These are phyloP conservation scores for Lactarius vividus DNA, from an alignment of 768 basidiomycete species.

Conservation along the genomic window DNA sequence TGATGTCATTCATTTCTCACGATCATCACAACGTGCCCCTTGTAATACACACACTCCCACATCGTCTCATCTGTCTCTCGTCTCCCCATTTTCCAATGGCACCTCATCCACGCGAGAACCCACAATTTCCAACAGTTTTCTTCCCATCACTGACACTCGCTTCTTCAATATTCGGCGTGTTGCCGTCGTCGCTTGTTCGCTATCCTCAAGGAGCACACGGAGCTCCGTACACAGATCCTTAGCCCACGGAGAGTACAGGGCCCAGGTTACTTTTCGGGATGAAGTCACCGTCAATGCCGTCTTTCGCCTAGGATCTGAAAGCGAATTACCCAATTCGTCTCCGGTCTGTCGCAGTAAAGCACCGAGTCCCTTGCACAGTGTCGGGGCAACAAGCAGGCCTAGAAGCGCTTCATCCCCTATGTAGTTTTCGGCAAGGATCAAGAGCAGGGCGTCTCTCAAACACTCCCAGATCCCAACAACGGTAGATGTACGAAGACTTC, in stretches of 20 bases:
- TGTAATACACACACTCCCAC: slow-evolving; percentile 13
- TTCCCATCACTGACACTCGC: slow-evolving; percentile 4
- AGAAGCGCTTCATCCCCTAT: slow-evolving; percentile 49
- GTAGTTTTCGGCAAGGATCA: slow-evolving; percentile 47
- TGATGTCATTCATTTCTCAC: slow-evolving; percentile 14
- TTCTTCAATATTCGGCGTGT: slow-evolving; percentile 8
- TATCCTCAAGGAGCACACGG: slow-evolving; percentile 30
- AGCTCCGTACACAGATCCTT: slow-evolving; percentile 43
- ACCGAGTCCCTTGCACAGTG: slow-evolving; percentile 49
- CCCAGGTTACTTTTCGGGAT: slow-evolving; percentile 24
- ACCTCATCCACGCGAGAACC: background rate
- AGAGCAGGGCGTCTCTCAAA: slow-evolving; percentile 47
- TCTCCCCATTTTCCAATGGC: background rate
- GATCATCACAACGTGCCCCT: slow-evolving; percentile 12
- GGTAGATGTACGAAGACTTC: slow-evolving; percentile 37
- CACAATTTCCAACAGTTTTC: slow-evolving; percentile 7
- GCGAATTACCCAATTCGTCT: slow-evolving; percentile 19
- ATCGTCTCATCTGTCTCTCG: background rate
- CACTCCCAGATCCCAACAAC: slow-evolving; percentile 54
- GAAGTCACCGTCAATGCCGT: background rate
- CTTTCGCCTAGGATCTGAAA: background rate
- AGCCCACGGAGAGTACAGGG: slow-evolving; percentile 50
- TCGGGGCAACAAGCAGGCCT: slow-evolving; percentile 47
- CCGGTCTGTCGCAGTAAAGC: slow-evolving; percentile 34
- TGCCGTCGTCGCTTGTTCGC: background rate